A percentile compares a stretch with the other conserved stretches of the same genome.
Evolutionary conservation across 495 filamentous ascomycete species (phyloP).

Genomic region (Aspergillus bertholletiae): DNA sequence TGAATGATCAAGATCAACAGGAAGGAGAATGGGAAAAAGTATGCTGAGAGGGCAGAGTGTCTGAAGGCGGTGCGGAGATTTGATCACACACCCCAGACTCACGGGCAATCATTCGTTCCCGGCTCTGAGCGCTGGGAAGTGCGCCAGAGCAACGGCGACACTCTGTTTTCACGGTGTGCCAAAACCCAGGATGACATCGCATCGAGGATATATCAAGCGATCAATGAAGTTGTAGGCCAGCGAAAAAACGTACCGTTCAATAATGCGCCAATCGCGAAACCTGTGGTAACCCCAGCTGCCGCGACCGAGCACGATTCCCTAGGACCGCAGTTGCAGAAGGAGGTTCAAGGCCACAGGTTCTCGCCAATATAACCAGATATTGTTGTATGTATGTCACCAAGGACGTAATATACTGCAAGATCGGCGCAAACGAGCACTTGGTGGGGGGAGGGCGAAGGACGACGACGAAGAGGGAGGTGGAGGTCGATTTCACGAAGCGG

Average conservation of each 20-base stretch:
- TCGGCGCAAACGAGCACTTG: slow-evolving; percentile 20
- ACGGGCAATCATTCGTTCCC: slow-evolving; percentile 23
- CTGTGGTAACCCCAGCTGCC: slow-evolving; percentile 33
- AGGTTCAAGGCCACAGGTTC: not conserved
- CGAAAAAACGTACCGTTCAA: slow-evolving; percentile 42
- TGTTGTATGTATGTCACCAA: not conserved
- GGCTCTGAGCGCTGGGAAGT: slow-evolving; percentile 16
- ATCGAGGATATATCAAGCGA: slow-evolving; percentile 2
- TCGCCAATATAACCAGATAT: not conserved
- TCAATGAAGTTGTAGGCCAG: slow-evolving; percentile 13
- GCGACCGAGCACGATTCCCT: slow-evolving; percentile 37
- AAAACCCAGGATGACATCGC: not conserved
- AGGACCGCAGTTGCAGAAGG: slow-evolving; percentile 22
- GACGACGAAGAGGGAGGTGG: slow-evolving; percentile 24
- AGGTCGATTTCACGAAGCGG: slow-evolving; percentile 36
- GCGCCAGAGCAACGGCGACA: slow-evolving; percentile 19
- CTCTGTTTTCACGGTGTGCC: not conserved
- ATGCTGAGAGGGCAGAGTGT: slow-evolving; percentile 14
- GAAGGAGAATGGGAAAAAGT: slow-evolving; percentile 14
- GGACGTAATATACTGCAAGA: not conserved
- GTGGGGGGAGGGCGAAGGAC: slow-evolving; percentile 8
- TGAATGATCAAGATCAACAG: slow-evolving; percentile 7
- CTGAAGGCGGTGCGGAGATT: slow-evolving; percentile 51
- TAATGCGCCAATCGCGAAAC: slow-evolving; percentile 41
- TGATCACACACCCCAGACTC: slow-evolving; percentile 38